Percentiles rank a stretch among this genome's conserved stretches.
Conservation (phyloP, 352 stramenopile genomes). For the Pythium oligandrum region DNA sequence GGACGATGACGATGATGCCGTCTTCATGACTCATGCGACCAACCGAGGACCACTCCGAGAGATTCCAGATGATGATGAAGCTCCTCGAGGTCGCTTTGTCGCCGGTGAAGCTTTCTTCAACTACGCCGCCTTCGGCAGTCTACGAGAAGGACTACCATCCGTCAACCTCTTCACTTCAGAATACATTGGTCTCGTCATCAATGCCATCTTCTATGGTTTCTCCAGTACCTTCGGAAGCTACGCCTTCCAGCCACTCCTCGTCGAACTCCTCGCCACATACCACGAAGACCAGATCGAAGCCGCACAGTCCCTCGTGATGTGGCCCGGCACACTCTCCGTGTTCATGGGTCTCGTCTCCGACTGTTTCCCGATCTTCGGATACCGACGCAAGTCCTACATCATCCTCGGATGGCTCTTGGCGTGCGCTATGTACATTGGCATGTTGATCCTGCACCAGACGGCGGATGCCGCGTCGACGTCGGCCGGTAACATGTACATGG, state of each 20-base stretch:
- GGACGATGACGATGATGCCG: too few species aligned
- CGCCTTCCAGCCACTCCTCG: constrained; percentile 37
- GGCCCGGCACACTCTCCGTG: constrained; percentile 69
- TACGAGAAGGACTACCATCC: constrained; percentile 26
- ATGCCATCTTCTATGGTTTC: constrained; percentile 26
- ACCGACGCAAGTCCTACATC: constrained; percentile 86
- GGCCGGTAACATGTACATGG: constrained; percentile 12
- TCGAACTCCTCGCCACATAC: constrained; percentile 28
- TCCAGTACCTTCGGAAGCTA: constrained; percentile 24
- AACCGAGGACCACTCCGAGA: too few species aligned
- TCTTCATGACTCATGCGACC: too few species aligned
- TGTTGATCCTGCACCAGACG: too few species aligned
- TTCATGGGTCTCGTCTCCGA: constrained; percentile 86
- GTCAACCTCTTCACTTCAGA: constrained; percentile 26
- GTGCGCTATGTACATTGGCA: constrained; percentile 14
- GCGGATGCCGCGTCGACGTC: constrained; percentile 4
- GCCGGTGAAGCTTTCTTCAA: constrained; percentile 39
- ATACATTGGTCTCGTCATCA: constrained; percentile 36
- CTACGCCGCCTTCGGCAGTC: constrained; percentile 36
- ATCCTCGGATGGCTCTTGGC: constrained; percentile 56
- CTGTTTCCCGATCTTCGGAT: constrained; percentile 70
- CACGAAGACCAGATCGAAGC: constrained; percentile 30
- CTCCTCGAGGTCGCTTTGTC: constrained; percentile 22
- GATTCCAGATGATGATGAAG: background rate
- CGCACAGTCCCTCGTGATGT: constrained; percentile 40